Base-by-base conservation (phyloP, 2,329 filamentous ascomycete species). In the Phialocephala sp. region DNA sequence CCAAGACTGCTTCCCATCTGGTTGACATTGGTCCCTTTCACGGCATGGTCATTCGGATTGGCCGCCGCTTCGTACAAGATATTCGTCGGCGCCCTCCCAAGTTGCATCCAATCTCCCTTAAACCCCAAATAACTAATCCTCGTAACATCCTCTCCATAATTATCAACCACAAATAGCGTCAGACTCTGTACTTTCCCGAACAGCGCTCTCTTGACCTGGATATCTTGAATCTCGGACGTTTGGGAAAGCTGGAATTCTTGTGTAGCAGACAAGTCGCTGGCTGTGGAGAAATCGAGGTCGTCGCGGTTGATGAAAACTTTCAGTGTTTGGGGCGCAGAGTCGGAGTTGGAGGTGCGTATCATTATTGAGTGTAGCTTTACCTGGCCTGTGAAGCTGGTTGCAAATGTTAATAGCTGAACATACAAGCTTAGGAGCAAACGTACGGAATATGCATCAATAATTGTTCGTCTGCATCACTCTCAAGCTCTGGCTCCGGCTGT, bases 61-160 rank as follows among this genome's bases (percentile, higher is more conserved):
- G 95, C 91, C 32, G 94, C 94, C 20, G 93, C 91, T 84, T 99
- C 95, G 78, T 98, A 99, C 67, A 97, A 74, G 72, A 98, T 94
- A 72, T 91, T 93, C 8, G 91, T 82, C 0, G 95, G 93, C 76
- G 94, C 92, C 63, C 90, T 85, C 56, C 90, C 95, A 74, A 97
- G 79, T 76, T 89, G 88, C 86, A 95, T 95, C 84, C 93, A 98
- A 79, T 97, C 92, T 27, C 95, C 95, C 80, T 92, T 94, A 82
- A 99, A 98, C 0, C 92, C 95, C 64, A 98, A 69, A 79, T 97
- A 99, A 68, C 84, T 89, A 1, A 98, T 77, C 58, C 88, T 85
- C 54, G 92, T 94, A 63, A 90, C 88, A 63, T 96, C 92, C 12
- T 87, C 85, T 72, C 88, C 86, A 79, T 94, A 97, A 76, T 98